Base-by-base conservation (phyloP, 2,329 filamentous ascomycete species). In the Rutstroemia sp. region DNA sequence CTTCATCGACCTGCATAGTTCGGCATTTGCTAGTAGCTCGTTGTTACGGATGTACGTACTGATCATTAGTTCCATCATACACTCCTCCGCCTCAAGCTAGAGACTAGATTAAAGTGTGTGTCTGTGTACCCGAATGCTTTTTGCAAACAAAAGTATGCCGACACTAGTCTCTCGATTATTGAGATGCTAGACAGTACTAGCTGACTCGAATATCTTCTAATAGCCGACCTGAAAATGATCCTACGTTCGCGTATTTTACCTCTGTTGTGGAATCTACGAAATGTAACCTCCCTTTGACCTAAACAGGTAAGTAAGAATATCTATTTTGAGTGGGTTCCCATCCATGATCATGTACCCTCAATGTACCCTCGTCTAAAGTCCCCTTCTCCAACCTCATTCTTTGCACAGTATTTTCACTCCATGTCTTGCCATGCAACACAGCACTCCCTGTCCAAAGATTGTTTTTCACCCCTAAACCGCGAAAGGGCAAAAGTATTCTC, bases 181-280 rank as follows among this genome's bases (percentile, higher is more conserved):
- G 23, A 19, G 16, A 21, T 6, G n/a, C 21, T 41, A 23, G 49
- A 52, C 18, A 38, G 21, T 27, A 30, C 37, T 46, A 30, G 23
- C 14, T 44, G 46, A 49, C 44, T 41, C 49, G 39, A 58, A 30
- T 30, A 49, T 27, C 4, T 45, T 41, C 57, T 37, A 53, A 58
- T 50, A 49, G 39, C 41, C 51, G 39, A 58, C 27, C 30, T 19
- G 19, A 27, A 53, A 44, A 46, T n/a, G 41, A 45, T 53, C 51
- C 18, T 53, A 4, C 7, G 30, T 16, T 25, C 14, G 23, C 21
- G 16, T 16, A 34, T 49, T 19, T 19, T 37, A 34, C 34, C 46
- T 19, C 7, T 49, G n/a, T 48, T 49, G 8, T 34, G n/a, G 27
- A 37, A 19, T 47, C 19, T 47, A 16, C 27, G 42, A 8, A n/a